Evolutionary conservation across 306 rosid species (phyloP), one percentile per base, ranked within the genome.

Genomic region (apple (Malus domestica)): DNA sequence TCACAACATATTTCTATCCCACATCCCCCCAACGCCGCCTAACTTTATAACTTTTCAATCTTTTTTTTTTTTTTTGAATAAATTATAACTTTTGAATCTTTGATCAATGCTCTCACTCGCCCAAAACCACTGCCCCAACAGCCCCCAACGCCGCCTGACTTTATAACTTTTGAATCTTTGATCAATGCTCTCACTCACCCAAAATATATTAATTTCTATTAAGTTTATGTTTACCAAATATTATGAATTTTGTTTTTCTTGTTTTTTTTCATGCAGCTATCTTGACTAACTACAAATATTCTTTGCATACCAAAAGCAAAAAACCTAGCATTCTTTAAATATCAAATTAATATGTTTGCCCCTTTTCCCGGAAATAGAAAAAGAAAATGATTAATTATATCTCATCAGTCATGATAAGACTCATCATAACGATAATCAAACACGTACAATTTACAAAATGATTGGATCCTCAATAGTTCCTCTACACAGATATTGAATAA

Each of bases 11-110:
- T 63, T 44, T 22, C 42, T 82, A 8, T 68, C 67, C 74, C 40
- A 59, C 54, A 58, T 19, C 18, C 72, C 69, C 69, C 82, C 78
- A 76, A 74, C 71, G 61, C 76, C 49, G 55, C 1, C 65, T 16
- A 16, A 79, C 42, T 70, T 23, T 42, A 44, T 68, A 68, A 73
- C 8, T 51, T 51, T 49, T 49, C 7, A 49, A 15, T 6, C 2
- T 33, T 33, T 33, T 33, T 5, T 33, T 33, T 33, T 33, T 33
- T 5, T 5, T 1, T n/a, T n/a, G n/a, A 33, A 33, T 33, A 33
- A 33, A 1, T 33, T 33, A 33, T 33, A 6, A 1, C 38, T 33
- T 33, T 35, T 35, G 40, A 49, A 49, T 68, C 82, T 80, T 76
- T 27, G 80, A 77, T 77, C 76, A 78, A 61, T 22, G 72, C 68